phyloP scores from a whole-genome alignment of 352 stramenopile species.

The Phytophthora rubi region DNA sequence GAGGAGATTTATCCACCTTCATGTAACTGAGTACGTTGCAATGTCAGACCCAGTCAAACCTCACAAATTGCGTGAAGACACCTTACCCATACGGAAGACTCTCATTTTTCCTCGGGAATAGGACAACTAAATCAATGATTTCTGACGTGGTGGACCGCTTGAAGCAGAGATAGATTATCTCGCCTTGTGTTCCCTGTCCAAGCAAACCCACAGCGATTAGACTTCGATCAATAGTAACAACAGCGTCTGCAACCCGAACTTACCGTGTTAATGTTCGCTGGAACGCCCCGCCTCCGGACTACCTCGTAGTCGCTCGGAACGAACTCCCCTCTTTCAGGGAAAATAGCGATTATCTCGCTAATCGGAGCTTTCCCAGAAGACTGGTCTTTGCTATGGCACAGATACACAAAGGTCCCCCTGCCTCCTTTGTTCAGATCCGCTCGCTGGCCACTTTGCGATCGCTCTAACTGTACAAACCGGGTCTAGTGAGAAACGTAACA shows the following conservation, averaged over 20 bases:
- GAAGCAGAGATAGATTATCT: slow-evolving; percentile 83
- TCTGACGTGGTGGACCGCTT: slow-evolving; percentile 68
- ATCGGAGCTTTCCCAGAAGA: slow-evolving; percentile 64
- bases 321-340: slow-evolving; percentile 78
- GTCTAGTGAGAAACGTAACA: not conserved
- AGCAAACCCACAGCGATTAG: not conserved
- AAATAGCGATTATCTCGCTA: slow-evolving; percentile 79
- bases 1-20: slow-evolving; percentile 75
- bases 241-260: not conserved
- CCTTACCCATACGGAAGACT: slow-evolving; percentile 79
- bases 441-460: slow-evolving; percentile 71
- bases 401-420: slow-evolving; percentile 79
- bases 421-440: slow-evolving; percentile 85
- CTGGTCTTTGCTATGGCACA: slow-evolving; percentile 69
- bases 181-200: slow-evolving; percentile 74
- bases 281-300: slow-evolving; percentile 57
- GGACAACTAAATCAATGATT: slow-evolving; percentile 69
- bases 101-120: slow-evolving; percentile 87
- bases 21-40: slow-evolving; percentile 52
- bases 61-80: not conserved
- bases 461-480: slow-evolving; percentile 55
- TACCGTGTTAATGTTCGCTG: slow-evolving; percentile 83
- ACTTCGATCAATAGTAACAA: not conserved
- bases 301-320: slow-evolving; percentile 82
- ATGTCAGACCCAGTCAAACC: slow-evolving; percentile 6